Evolutionary conservation across 441 rosid species (phyloP).

Genomic region (Pelargonium citronellum): DNA sequence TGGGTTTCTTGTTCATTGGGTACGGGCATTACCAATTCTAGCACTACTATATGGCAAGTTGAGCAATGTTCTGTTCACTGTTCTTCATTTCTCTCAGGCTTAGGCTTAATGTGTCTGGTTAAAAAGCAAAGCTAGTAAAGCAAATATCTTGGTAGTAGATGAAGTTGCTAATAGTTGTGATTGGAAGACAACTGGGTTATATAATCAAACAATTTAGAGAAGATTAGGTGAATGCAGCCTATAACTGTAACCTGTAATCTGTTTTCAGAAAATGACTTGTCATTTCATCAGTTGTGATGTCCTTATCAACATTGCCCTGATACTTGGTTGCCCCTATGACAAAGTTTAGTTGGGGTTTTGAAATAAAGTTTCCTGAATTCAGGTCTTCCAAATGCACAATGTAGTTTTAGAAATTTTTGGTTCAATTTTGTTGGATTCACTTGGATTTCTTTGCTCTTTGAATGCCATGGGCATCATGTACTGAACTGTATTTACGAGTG

Average conservation of each 20-base stretch:
- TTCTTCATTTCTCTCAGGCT: constrained; percentile 2
- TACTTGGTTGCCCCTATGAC: background rate
- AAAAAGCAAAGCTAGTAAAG: background rate
- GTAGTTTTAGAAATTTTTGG: background rate
- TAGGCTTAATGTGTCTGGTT: background rate
- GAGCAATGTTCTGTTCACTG: background rate
- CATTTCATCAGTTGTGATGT: background rate
- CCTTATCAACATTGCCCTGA: background rate
- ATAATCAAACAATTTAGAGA: background rate
- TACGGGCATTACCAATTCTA: background rate
- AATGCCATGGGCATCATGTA: background rate
- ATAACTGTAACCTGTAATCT: background rate
- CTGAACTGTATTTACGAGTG: background rate
- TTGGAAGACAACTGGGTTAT: constrained; percentile 5
- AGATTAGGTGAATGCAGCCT: background rate
- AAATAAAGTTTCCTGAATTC: background rate
- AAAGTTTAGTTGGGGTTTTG: background rate
- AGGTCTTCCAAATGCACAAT: background rate
- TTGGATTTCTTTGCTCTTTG: background rate
- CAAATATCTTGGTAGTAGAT: background rate
- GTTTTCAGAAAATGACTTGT: background rate
- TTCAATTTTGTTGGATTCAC: background rate
- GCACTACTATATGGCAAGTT: background rate
- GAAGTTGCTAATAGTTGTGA: constrained; percentile 9
- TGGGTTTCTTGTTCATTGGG: constrained; percentile 11